Evolutionary conservation across 768 basidiomycete genomes (phyloP).

Genomic region (Russula sp.): DNA sequence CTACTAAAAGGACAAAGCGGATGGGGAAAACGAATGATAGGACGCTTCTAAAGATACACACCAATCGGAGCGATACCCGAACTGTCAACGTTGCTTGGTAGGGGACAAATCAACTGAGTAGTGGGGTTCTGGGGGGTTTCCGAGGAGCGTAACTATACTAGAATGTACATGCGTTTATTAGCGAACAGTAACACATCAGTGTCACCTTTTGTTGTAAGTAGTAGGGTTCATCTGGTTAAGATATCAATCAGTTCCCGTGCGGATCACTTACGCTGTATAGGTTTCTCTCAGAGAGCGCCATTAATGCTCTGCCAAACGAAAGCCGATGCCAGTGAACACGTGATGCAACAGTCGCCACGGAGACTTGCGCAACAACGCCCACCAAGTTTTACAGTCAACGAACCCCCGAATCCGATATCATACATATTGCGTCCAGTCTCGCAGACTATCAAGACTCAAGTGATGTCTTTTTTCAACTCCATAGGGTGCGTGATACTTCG

Average conservation of each 20-base stretch:
- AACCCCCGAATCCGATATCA: background rate
- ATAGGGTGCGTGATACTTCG: slow-evolving; percentile 54
- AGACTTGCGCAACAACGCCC: slow-evolving; percentile 8
- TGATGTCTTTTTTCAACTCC: slow-evolving; percentile 82
- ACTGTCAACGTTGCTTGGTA: background rate
- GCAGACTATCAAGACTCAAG: background rate
- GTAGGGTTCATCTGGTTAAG: background rate
- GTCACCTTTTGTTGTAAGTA: background rate
- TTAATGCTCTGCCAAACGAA: background rate
- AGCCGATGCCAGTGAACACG: slow-evolving; percentile 7
- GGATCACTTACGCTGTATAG: background rate
- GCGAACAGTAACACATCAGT: background rate
- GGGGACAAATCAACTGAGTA: background rate
- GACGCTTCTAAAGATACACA: background rate
- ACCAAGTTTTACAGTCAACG: background rate
- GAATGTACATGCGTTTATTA: background rate
- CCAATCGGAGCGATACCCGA: background rate
- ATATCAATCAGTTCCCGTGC: background rate
- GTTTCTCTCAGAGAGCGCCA: background rate
- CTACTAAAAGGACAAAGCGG: background rate
- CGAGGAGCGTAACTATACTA: background rate
- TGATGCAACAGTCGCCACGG: slow-evolving; percentile 25
- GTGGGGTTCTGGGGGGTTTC: background rate
- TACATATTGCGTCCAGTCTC: background rate
- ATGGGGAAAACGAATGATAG: background rate